These are phyloP conservation scores for Cytospora schulzeri DNA, from an alignment of 2,329 filamentous ascomycete genomes.

Conservation along the genomic window DNA sequence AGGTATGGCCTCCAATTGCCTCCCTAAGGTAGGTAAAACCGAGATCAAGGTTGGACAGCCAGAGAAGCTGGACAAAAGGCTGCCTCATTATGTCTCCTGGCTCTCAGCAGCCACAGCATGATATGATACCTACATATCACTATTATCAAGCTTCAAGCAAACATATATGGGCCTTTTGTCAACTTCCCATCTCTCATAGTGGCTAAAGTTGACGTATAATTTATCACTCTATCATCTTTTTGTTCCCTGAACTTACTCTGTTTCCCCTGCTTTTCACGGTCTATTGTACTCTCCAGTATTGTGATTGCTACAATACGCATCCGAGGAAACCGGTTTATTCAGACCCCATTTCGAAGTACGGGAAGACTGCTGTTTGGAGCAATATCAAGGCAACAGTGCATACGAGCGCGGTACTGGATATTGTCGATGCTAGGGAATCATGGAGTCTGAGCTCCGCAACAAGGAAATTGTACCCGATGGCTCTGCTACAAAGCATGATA, in stretches of 20 bases:
- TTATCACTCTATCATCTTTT: neutral
- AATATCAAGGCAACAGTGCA: neutral
- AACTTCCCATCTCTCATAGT: neutral
- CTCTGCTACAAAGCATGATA: slow-evolving; percentile 2
- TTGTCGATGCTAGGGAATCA: neutral
- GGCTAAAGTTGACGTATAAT: neutral
- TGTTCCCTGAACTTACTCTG: neutral
- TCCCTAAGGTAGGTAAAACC: neutral
- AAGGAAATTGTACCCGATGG: neutral
- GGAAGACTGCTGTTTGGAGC: neutral
- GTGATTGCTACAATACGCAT: neutral
- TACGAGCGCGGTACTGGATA: neutral
- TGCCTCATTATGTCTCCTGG: neutral
- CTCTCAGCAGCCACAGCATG: neutral
- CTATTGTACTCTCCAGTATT: neutral
- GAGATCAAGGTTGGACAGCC: neutral
- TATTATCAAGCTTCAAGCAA: neutral
- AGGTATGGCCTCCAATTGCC: neutral
- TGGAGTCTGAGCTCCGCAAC: slow-evolving; percentile 10
- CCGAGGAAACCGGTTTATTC: neutral
- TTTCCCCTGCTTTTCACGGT: neutral
- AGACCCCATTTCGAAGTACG: neutral
- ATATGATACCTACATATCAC: neutral
- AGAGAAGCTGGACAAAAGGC: neutral
- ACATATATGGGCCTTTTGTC: neutral